Evolutionary conservation across 345 rosid species (phyloP), one percentile per base, ranked within the genome.

Genomic region (Streptanthus diversifolius): DNA sequence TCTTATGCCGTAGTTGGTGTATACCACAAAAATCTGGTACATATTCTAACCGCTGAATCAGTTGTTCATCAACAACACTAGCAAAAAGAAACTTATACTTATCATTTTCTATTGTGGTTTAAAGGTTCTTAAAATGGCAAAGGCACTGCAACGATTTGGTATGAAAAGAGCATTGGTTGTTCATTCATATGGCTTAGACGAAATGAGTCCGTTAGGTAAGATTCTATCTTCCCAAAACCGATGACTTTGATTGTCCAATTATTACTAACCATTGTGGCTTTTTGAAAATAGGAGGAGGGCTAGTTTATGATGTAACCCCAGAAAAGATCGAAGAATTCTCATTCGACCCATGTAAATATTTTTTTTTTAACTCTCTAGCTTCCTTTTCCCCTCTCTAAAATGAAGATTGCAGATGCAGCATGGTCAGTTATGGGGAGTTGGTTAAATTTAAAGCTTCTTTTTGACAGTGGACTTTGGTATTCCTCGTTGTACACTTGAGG

Each of bases 111-210:
- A 11, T 43, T 17, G 27, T 63, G 14, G 35, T 29, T 36, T 13
- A 40, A 86, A 95, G 98, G 97, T 92, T 71, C 57, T 77, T 45
- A 95, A 92, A 83, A 92, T 95, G 93, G 98, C 99, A 48, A 83
- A 83, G 63, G 97, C 96, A 22, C 77, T 95, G 76, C 97, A 92
- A 80, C 63, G 84, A 33, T 88, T 92, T 85, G 99, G 99, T 68
- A 80, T 86, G 97, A 87, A 84, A 82, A 84, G 97, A 86, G 95
- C 97, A 5, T 77, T 95, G 30, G 97, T 95, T 72, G 98, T 90
- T 67, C 99, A 92, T 79, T 95, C 97, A 13, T 91, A 83, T 75
- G 99, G 99, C 64, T 78, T 95, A 56, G 99, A 92, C 72, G 99
- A 95, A 83, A 95, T 95, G 80, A 95, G 97, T 79, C 96, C 99